These are phyloP conservation scores for Syncephalastrum monosporum DNA, from an alignment of 371 early-diverging fungal genomes.

Conservation along the genomic window DNA sequence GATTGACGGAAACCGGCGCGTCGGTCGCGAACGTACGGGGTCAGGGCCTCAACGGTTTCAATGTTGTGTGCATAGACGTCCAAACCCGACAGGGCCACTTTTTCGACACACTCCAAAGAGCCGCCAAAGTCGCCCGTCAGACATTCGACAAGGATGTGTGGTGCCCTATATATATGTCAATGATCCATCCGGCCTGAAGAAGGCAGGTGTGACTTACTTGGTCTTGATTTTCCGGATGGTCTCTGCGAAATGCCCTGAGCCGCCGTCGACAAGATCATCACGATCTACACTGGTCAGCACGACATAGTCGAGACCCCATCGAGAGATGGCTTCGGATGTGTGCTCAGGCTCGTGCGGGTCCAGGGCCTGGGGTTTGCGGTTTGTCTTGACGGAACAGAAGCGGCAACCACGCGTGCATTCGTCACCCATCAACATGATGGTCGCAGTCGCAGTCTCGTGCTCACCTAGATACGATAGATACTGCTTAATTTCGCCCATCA, in stretches of 20 bases:
- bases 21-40: constrained; percentile 91
- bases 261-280: constrained; percentile 94
- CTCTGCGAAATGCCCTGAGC: constrained; percentile 91
- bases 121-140: constrained; percentile 96
- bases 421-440: constrained; percentile 99
- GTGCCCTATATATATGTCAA: constrained; percentile 55
- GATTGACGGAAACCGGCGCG: constrained; percentile 94
- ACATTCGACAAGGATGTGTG: constrained; percentile 94
- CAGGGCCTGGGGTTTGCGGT: constrained; percentile 81
- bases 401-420: constrained; percentile 98
- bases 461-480: constrained; percentile 50
- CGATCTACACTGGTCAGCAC: constrained; percentile 97
- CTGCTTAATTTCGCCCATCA: neutral
- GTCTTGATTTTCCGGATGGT: constrained; percentile 87
- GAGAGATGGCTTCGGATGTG: constrained; percentile 91
- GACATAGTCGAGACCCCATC: constrained; percentile 97
- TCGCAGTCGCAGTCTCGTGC: constrained; percentile 95
- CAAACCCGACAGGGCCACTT: constrained; percentile 86
- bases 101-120: constrained; percentile 71
- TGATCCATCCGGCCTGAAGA: neutral
- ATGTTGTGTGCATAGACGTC: constrained; percentile 99
- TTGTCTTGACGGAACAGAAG: constrained; percentile 98
- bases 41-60: constrained; percentile 94
- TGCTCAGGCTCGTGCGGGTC: constrained; percentile 94
- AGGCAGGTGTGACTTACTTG: constrained; percentile 49